Conservation (phyloP, 2,329 filamentous ascomycete genomes). For the Tricladium varicosporioides region DNA sequence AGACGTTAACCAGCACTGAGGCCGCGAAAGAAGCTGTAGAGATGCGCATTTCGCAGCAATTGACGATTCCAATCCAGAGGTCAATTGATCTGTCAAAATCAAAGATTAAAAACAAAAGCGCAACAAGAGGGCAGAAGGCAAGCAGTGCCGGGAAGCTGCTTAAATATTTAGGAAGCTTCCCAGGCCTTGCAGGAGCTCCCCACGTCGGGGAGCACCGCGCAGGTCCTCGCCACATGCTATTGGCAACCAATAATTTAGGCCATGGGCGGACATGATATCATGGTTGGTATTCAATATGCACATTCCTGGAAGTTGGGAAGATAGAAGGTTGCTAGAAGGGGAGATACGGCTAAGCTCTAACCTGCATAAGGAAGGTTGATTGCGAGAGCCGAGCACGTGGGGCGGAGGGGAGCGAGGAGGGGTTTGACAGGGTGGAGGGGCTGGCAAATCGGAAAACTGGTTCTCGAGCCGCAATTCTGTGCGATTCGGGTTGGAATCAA, state of each 20-base stretch:
- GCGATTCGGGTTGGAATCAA: too few relatives aligned
- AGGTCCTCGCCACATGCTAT: neutral
- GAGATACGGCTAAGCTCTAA: neutral
- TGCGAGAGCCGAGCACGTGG: constrained; percentile 4
- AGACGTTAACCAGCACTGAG: neutral
- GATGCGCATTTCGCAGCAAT: neutral
- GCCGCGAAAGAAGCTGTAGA: neutral
- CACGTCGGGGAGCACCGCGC: neutral
- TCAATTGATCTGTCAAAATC: too few relatives aligned
- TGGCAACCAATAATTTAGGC: neutral
- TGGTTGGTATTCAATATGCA: neutral
- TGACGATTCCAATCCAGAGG: too few relatives aligned
- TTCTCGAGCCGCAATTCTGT: too few relatives aligned
- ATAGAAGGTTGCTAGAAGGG: neutral
- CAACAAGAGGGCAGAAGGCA: neutral
- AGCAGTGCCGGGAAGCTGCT: neutral
- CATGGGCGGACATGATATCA: neutral
- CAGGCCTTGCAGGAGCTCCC: too few relatives aligned
- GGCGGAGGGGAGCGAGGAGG: neutral
- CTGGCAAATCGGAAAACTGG: too few relatives aligned
- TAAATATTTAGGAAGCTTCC: neutral
- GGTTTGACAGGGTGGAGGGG: neutral
- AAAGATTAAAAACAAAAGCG: neutral
- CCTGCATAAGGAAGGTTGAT: constrained; percentile 9
- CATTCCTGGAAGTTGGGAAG: neutral